Evolutionary conservation across 1,284 basidiomycete genomes (phyloP).

Genomic region (Ustilago vetiveriae): DNA sequence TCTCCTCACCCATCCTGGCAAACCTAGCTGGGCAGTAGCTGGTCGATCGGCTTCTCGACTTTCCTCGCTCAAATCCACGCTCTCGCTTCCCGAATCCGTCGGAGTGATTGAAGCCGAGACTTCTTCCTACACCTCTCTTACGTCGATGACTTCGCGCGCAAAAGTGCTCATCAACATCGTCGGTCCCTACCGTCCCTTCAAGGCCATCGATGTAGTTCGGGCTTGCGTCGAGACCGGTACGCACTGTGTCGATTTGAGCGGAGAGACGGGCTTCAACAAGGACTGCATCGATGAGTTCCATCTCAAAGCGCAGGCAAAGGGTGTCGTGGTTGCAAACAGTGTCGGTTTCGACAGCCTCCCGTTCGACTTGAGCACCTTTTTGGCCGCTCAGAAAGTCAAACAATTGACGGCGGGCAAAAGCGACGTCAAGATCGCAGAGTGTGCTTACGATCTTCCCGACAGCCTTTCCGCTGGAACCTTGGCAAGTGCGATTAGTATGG

Average conservation of each 20-base stretch:
- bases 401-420: conserved; percentile 66
- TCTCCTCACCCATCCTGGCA: conserved; percentile 45
- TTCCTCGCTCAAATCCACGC: conserved; percentile 26
- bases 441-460: conserved; percentile 70
- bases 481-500: conserved; percentile 71
- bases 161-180: conserved; percentile 55
- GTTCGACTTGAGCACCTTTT: conserved; percentile 73
- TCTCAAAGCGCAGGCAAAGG: conserved; percentile 75
- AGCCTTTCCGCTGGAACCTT: conserved; percentile 78
- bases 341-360: conserved; percentile 76
- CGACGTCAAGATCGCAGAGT: conserved; percentile 40
- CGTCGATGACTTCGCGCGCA: conserved; percentile 33
- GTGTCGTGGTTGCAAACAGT: conserved; percentile 76
- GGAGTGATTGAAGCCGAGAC: conserved; percentile 49
- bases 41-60: conserved; percentile 53
- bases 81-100: conserved; percentile 34
- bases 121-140: conserved; percentile 33
- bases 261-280: conserved; percentile 70
- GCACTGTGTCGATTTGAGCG: conserved; percentile 75
- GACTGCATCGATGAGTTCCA: conserved; percentile 74
- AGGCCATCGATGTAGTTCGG: conserved; percentile 66
- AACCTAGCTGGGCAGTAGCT: conserved; percentile 53
- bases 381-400: conserved; percentile 72
- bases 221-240: conserved; percentile 72
- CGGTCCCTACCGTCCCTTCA: conserved; percentile 51